phyloP scores from a whole-genome alignment of 2,329 filamentous ascomycete species.

The Paradendryphiella salina region DNA sequence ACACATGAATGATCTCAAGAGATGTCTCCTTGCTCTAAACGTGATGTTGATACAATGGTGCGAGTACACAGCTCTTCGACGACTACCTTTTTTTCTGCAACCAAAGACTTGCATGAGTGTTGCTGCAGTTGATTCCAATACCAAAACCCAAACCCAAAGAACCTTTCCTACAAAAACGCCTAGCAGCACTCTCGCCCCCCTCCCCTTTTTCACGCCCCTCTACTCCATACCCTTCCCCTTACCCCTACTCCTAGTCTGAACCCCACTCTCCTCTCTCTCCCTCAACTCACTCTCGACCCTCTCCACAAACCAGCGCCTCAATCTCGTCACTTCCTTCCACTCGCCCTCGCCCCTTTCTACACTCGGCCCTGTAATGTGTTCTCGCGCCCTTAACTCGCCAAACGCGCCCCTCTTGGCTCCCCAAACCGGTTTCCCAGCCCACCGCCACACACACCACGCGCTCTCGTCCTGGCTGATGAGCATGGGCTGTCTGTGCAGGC shows the following conservation, averaged over 20 bases:
- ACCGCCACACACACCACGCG: conserved; percentile 55
- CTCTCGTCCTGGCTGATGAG: conserved; percentile 50
- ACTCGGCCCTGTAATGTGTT: conserved; percentile 52
- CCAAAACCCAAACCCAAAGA: background rate
- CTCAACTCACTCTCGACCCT: conserved; percentile 23
- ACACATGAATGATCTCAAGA: conserved; percentile 32
- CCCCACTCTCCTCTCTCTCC: conserved; percentile 16
- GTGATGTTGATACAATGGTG: conserved; percentile 2
- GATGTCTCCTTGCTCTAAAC: background rate
- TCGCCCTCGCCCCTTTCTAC: conserved; percentile 54
- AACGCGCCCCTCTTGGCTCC: conserved; percentile 31
- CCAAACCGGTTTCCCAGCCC: conserved; percentile 32
- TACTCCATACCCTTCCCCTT: conserved; percentile 8
- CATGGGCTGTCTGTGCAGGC: conserved; percentile 39
- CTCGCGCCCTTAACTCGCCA: conserved; percentile 39
- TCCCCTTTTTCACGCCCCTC: background rate
- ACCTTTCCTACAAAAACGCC: background rate
- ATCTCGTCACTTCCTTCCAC: conserved; percentile 46
- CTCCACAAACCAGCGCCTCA: conserved; percentile 48
- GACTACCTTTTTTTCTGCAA: background rate
- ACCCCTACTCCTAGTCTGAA: conserved; percentile 21
- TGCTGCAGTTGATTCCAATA: background rate
- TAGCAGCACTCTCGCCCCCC: background rate
- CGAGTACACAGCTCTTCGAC: background rate
- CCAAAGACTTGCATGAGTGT: too few species aligned